Conservation (phyloP, 2,329 filamentous ascomycete genomes). For the Monilinia laxa region DNA sequence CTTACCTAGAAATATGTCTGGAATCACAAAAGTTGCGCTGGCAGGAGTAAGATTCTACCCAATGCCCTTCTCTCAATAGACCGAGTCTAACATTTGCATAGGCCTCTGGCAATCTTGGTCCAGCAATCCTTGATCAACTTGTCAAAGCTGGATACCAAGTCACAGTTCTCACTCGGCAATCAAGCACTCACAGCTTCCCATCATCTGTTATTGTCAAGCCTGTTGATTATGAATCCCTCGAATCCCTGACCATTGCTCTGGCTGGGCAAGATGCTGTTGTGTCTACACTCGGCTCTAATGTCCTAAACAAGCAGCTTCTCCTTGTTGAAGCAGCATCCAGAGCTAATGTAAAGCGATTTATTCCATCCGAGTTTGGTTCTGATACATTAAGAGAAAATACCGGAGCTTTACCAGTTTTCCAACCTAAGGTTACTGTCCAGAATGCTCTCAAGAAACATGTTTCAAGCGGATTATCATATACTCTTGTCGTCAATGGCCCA, state of each 20-base stretch:
- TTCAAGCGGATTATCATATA: constrained; percentile 16
- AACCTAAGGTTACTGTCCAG: constrained; percentile 26
- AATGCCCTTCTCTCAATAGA: not conserved
- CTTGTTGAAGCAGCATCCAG: constrained; percentile 58
- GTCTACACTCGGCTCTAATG: constrained; percentile 26
- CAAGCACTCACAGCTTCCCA: constrained; percentile 34
- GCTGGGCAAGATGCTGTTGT: constrained; percentile 33
- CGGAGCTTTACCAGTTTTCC: constrained; percentile 26
- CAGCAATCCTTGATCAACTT: constrained; percentile 33
- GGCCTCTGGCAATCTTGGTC: constrained; percentile 34
- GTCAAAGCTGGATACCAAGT: constrained; percentile 39
- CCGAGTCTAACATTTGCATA: constrained; percentile 19
- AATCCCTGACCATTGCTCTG: constrained; percentile 36
- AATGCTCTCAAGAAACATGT: constrained; percentile 28
- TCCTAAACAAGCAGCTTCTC: constrained; percentile 33
- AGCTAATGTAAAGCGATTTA: constrained; percentile 59
- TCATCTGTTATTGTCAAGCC: constrained; percentile 29
- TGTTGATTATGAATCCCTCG: constrained; percentile 24
- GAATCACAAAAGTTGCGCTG: constrained; percentile 32
- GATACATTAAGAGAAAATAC: constrained; percentile 34
- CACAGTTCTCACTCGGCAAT: constrained; percentile 42
- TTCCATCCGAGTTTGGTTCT: constrained; percentile 56
- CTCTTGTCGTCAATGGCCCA: constrained; percentile 10
- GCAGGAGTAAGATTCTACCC: constrained; percentile 29
- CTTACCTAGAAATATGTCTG: constrained; percentile 28